These are phyloP conservation scores for Phytophthora citricola DNA, from an alignment of 352 stramenopile genomes.

Conservation along the genomic window DNA sequence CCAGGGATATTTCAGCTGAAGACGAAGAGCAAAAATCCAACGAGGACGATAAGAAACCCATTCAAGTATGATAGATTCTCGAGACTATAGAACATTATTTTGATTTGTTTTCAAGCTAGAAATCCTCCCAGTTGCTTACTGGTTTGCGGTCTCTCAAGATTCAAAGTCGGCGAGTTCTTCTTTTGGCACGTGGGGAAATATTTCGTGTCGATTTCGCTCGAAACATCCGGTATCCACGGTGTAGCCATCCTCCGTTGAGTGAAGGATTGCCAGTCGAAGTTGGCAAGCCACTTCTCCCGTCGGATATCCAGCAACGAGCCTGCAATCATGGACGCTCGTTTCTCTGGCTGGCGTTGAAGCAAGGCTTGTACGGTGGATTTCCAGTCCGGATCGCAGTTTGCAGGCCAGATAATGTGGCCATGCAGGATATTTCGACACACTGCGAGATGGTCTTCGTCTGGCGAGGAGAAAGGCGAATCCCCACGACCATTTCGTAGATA, in stretches of 20 bases:
- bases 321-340: conserved; percentile 43
- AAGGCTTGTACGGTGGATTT: conserved; percentile 48
- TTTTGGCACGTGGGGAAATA: conserved; percentile 49
- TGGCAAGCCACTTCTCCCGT: conserved; percentile 43
- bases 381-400: conserved; percentile 45
- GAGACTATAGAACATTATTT: conserved; percentile 36
- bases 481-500: conserved; percentile 96
- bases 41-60: conserved; percentile 15
- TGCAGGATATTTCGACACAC: conserved; percentile 95
- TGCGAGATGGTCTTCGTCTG: conserved; percentile 94
- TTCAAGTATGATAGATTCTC: conserved; percentile 3
- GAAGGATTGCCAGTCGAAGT: conserved; percentile 57
- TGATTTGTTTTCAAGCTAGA: conserved; percentile 20
- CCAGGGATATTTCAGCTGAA: conserved; percentile 40
- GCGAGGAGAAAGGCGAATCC: conserved; percentile 92
- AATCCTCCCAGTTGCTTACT: conserved; percentile 47
- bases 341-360: conserved; percentile 52
- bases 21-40: conserved; percentile 50
- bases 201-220: conserved; percentile 41
- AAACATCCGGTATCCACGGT: conserved; percentile 55
- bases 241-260: conserved; percentile 35
- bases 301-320: conserved; percentile 38
- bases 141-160: conserved; percentile 41
- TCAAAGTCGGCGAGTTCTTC: conserved; percentile 44
- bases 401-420: conserved; percentile 92